Conservation (phyloP, 2,329 filamentous ascomycete genomes). For the Monilinia polystroma region DNA sequence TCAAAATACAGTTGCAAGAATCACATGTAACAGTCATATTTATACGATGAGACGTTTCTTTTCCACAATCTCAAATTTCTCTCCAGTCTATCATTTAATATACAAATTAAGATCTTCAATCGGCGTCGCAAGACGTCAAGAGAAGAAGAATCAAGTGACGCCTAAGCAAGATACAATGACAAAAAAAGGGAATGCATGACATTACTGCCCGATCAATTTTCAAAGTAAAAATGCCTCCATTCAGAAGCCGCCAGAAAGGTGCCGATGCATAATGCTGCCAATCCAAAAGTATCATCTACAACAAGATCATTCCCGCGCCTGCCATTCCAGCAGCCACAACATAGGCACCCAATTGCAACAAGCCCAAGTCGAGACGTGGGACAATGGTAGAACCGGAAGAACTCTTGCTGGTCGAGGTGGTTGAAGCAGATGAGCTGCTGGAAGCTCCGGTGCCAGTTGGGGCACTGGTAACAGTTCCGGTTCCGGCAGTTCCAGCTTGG, state of each 20-base stretch:
- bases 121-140: neutral
- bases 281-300: slow-evolving; percentile 44
- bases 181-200: neutral
- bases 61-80: neutral
- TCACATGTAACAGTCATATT: neutral
- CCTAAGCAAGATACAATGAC: neutral
- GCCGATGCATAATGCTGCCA: neutral
- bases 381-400: slow-evolving; percentile 46
- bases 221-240: slow-evolving; percentile 8
- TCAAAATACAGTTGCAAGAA: neutral
- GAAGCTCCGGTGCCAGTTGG: slow-evolving; percentile 44
- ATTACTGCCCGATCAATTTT: slow-evolving; percentile 14
- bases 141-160: slow-evolving; percentile 9
- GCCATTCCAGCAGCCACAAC: slow-evolving; percentile 50
- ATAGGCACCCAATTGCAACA: slow-evolving; percentile 51
- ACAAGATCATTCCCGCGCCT: slow-evolving; percentile 54
- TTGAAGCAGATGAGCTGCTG: slow-evolving; percentile 33
- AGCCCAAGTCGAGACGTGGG: slow-evolving; percentile 47
- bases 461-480: slow-evolving; percentile 52
- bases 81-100: slow-evolving; percentile 19
- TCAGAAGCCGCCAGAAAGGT: slow-evolving; percentile 3
- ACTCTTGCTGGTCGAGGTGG: slow-evolving; percentile 28
- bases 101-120: slow-evolving; percentile 22
- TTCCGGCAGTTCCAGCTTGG: slow-evolving; percentile 61
- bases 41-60: neutral